Evolutionary conservation across 108 stramenopile species (phyloP), one percentile per base, ranked within the genome.

Genomic region (Nannochloropsis oceanica): DNA sequence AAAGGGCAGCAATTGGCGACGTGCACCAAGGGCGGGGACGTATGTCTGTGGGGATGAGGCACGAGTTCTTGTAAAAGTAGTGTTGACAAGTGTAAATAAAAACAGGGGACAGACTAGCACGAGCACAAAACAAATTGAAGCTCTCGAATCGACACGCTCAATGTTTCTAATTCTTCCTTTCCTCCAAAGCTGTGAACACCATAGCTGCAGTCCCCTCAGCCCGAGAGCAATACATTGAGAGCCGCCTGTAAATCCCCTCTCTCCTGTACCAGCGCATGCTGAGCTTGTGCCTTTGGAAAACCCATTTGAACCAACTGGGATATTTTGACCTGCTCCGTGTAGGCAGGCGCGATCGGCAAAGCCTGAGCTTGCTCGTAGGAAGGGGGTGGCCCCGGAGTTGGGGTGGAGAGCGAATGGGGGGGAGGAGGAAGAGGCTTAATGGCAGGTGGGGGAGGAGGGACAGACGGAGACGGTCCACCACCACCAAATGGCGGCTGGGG

Each of bases 251-350:
- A 81, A 73, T 86, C 86, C 1, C 86, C 86, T 13, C 24, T n/a
- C 14, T 81, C 14, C 20, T 86, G 82, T 8, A 50, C 79, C 82
- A 86, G 26, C 12, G 82, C 86, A 13, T 80, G 43, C 9, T 82
- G 46, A 24, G 79, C 43, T 8, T 14, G 12, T 26, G 82, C 82
- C 25, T 42, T 43, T 24, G 82, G 82, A 73, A 86, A 86, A 2
- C 86, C 86, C 86, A 86, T 86, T 73, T 86, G 82, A 26, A 83
- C 14, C 81, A 86, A 82, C 26, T 82, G 82, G 13, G 26, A 25
- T 8, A 83, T 25, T 25, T 86, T 86, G 26, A 44, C 79, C 26
- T 86, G 73, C 24, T 86, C 81, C 7, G 81, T 27, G 27, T 34
- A 34, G 25, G 81, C 18, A 20, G 34, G 27, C 18, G 81, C 27